These are phyloP conservation scores for Amyloporia xantha DNA, from an alignment of 768 basidiomycete species.

Conservation along the genomic window DNA sequence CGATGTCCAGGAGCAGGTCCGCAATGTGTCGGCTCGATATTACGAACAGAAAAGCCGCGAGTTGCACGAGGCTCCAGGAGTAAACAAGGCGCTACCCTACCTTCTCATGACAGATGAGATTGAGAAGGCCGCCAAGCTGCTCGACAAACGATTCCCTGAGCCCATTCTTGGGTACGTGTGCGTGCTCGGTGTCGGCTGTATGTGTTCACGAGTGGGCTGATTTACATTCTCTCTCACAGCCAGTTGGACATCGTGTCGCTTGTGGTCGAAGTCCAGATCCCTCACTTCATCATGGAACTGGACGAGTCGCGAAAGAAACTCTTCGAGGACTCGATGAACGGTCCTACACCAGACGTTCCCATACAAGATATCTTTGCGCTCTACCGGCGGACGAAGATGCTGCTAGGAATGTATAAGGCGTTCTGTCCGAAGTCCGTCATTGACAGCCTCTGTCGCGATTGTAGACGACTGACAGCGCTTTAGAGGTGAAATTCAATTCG, in stretches of 20 bases:
- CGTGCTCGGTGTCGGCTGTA: not conserved
- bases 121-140: constrained; percentile 74
- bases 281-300: constrained; percentile 60
- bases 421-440: constrained; percentile 69
- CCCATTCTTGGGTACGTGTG: constrained; percentile 73
- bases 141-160: constrained; percentile 84
- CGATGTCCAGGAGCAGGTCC: constrained; percentile 64
- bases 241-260: constrained; percentile 72
- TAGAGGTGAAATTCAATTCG: constrained; percentile 57
- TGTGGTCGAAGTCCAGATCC: constrained; percentile 60
- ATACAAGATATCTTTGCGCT: constrained; percentile 88
- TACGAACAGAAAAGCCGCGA: constrained; percentile 60
- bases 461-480: not conserved
- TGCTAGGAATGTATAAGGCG: constrained; percentile 75
- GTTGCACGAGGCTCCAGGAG: constrained; percentile 62
- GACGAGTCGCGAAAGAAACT: constrained; percentile 65
- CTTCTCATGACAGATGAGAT: constrained; percentile 83
- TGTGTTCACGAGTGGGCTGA: not conserved
- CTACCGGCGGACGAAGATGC: constrained; percentile 68
- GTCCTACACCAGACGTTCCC: constrained; percentile 79
- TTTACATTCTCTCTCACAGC: constrained; percentile 30
- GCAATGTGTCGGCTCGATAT: constrained; percentile 50
- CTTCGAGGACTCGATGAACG: constrained; percentile 80
- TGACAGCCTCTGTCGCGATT: not conserved
- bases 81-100: constrained; percentile 76